Evolutionary conservation across 2,329 filamentous ascomycete genomes (phyloP).

Genomic region (Trichoderma gracile): DNA sequence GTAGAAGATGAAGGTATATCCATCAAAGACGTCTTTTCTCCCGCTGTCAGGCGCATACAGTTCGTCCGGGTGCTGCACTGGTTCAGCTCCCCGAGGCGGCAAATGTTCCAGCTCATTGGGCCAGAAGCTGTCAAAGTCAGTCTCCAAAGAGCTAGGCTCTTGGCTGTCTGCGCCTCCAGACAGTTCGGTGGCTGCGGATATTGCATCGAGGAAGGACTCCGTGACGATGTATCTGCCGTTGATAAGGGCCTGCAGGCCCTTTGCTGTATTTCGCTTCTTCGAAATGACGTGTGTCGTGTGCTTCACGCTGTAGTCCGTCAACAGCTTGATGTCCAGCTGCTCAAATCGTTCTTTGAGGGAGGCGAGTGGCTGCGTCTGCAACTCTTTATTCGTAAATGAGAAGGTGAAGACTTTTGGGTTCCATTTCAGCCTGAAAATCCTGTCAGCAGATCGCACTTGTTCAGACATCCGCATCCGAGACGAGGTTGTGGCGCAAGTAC

Average conservation of each 20-base stretch:
- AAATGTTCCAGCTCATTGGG: constrained; percentile 72
- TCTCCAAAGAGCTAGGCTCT: constrained; percentile 63
- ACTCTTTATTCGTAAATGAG: constrained; percentile 66
- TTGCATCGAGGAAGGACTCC: constrained; percentile 69
- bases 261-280: constrained; percentile 85
- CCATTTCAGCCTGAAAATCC: constrained; percentile 68
- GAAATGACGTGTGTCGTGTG: constrained; percentile 86
- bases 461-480: not conserved
- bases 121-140: constrained; percentile 78
- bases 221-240: constrained; percentile 78
- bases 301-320: constrained; percentile 67
- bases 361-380: constrained; percentile 64
- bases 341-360: constrained; percentile 68
- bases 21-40: constrained; percentile 74
- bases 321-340: constrained; percentile 83
- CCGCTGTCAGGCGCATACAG: constrained; percentile 69
- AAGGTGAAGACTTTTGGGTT: constrained; percentile 78
- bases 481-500: constrained; percentile 40
- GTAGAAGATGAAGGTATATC: constrained; percentile 87
- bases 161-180: constrained; percentile 50
- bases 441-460: constrained; percentile 25
- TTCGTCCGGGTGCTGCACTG: constrained; percentile 64
- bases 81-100: constrained; percentile 74
- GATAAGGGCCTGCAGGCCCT: constrained; percentile 82
- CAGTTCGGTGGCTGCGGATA: constrained; percentile 61